Evolutionary conservation across 176 grass and related monocot species (phyloP).

Genomic region (Avena sativa): DNA sequence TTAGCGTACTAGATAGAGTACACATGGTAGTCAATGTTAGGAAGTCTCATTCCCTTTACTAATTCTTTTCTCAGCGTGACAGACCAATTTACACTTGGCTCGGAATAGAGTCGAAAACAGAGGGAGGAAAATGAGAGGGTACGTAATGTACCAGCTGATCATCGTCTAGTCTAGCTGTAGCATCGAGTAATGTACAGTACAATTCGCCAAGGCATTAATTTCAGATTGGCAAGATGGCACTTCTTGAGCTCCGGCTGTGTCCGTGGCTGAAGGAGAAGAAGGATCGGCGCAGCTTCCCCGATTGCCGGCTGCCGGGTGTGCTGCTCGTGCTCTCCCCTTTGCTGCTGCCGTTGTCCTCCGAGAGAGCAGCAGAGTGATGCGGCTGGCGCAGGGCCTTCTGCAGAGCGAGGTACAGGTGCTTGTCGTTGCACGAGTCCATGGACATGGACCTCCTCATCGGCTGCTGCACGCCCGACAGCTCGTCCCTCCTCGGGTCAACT

Average conservation of each 20-base stretch:
- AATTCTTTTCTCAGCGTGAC: background rate
- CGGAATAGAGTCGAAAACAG: background rate
- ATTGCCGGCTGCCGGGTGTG: background rate
- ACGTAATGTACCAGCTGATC: background rate
- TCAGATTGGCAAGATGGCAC: slow-evolving; percentile 43
- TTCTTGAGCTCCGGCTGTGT: slow-evolving; percentile 37
- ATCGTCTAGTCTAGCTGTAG: no score
- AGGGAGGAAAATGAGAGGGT: background rate
- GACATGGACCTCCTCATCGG: slow-evolving; percentile 76
- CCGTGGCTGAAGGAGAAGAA: slow-evolving; percentile 55
- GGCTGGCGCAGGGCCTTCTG: slow-evolving; percentile 52
- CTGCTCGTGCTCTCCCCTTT: slow-evolving; percentile 23
- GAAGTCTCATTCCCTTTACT: background rate
- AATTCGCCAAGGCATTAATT: background rate
- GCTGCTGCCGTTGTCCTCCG: background rate
- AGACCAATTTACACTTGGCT: background rate
- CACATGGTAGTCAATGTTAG: background rate
- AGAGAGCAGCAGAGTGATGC: slow-evolving; percentile 21
- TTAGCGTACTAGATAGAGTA: background rate
- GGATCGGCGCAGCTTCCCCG: slow-evolving; percentile 29
- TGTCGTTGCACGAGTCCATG: slow-evolving; percentile 69
- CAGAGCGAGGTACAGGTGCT: slow-evolving; percentile 64
- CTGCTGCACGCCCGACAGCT: slow-evolving; percentile 15
- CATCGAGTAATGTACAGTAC: background rate
- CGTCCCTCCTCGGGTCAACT: slow-evolving; percentile 39